A percentile compares a stretch with the other conserved stretches of the same genome.
Evolutionary conservation across 371 early-diverging fungal genomes (phyloP).

Genomic region (Blakeslea trispora): DNA sequence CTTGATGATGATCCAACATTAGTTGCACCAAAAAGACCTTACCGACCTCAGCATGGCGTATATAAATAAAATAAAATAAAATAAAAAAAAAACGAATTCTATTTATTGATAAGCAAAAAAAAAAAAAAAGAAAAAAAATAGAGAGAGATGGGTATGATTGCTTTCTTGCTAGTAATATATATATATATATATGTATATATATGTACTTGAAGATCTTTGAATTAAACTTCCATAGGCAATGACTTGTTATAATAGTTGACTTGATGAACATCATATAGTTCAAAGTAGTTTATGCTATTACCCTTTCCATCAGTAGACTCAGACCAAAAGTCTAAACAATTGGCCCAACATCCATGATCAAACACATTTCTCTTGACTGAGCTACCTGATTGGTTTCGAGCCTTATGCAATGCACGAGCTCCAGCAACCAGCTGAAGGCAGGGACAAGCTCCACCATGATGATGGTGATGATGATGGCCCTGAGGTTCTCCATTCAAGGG

Average conservation of each 20-base stretch:
- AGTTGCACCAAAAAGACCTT: slow-evolving; percentile 18
- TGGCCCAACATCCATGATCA: slow-evolving; percentile 70
- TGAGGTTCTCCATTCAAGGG: slow-evolving; percentile 14
- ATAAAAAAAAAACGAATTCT: no score
- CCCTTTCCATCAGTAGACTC: slow-evolving; percentile 55
- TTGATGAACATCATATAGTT: slow-evolving; percentile 51
- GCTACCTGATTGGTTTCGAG: slow-evolving; percentile 25
- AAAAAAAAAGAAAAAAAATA: neutral
- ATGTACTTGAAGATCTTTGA: slow-evolving; percentile 1
- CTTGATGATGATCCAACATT: slow-evolving; percentile 10
- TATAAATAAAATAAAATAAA: slow-evolving; percentile 2
- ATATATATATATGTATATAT: no score
- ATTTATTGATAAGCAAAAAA: slow-evolving; percentile 8
- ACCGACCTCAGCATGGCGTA: slow-evolving; percentile 5
- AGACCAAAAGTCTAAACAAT: slow-evolving; percentile 85
- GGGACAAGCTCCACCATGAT: slow-evolving; percentile 34
- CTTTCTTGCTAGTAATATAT: neutral
- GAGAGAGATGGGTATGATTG: neutral
- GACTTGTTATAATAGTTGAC: slow-evolving; percentile 12
- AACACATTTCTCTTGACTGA: slow-evolving; percentile 54
- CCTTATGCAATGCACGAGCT: slow-evolving; percentile 44
- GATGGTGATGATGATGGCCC: slow-evolving; percentile 10
- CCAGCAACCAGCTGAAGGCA: slow-evolving; percentile 52
- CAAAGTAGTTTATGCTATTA: slow-evolving; percentile 61
- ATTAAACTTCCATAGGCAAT: slow-evolving; percentile 20